phyloP scores from a whole-genome alignment of 2,329 filamentous ascomycete species.

The Colletotrichum agaves region DNA sequence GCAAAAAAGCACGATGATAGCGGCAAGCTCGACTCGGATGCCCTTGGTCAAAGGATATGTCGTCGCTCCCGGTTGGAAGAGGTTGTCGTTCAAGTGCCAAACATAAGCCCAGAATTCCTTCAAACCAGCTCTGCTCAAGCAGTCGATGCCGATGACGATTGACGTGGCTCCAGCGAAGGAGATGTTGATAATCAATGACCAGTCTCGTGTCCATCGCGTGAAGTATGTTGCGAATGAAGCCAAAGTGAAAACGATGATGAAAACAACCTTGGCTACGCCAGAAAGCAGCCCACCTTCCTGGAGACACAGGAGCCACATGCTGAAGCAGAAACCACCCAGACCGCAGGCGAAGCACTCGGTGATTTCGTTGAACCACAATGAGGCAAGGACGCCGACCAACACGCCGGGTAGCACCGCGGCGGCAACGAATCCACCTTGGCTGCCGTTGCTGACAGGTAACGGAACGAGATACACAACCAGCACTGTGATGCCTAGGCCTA shows the following conservation, averaged over 20 bases:
- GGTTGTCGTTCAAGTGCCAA: constrained; percentile 81
- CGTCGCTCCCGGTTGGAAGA: constrained; percentile 80
- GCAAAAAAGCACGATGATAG: constrained; percentile 78
- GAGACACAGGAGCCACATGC: constrained; percentile 90
- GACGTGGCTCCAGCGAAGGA: constrained; percentile 85
- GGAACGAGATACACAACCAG: constrained; percentile 91
- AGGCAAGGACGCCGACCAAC: constrained; percentile 77
- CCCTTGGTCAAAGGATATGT: constrained; percentile 89
- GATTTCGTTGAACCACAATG: constrained; percentile 81
- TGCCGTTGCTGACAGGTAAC: constrained; percentile 75
- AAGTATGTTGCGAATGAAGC: constrained; percentile 80
- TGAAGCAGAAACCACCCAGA: constrained; percentile 85
- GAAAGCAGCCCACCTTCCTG: constrained; percentile 80
- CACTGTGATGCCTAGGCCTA: constrained; percentile 79
- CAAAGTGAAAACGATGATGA: constrained; percentile 79
- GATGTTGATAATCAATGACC: constrained; percentile 79
- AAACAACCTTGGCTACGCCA: constrained; percentile 67
- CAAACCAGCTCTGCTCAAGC: constrained; percentile 86
- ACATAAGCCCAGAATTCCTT: constrained; percentile 98
- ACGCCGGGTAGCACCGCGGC: constrained; percentile 78
- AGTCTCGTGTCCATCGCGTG: constrained; percentile 79
- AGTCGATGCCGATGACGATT: constrained; percentile 86
- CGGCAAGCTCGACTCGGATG: constrained; percentile 85
- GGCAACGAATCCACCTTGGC: constrained; percentile 89
- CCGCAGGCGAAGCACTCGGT: constrained; percentile 85